Evolutionary conservation across 768 basidiomycete genomes (phyloP), one percentile per base, ranked within the genome.

Genomic region (Russula foetens): DNA sequence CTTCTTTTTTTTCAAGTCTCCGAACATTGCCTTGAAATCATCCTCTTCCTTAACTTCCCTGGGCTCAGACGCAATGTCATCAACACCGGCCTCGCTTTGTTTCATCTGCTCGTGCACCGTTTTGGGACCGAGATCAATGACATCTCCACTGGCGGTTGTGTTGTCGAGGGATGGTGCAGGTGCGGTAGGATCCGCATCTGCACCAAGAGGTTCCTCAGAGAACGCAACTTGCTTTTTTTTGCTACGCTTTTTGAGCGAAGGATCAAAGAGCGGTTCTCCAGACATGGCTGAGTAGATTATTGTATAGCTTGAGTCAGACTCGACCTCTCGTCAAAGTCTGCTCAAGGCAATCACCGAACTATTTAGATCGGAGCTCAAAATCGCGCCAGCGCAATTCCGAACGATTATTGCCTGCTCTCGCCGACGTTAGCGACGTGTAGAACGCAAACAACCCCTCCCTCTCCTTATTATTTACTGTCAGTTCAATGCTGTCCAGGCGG

Each of bases 151-250:
- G 67, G 84, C 74, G 0, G 86, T 86, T 15, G 81, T 83, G 59
- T 76, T 78, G 67, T 90, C 88, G 74, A 90, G 86, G 48, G 81
- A 79, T 28, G 89, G 90, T 14, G 86, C 83, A 26, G 90, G 90
- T 43, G 81, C 78, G 6, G 90, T 92, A 29, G 90, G 90, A 71
- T 92, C 90, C 38, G 84, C 87, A 41, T 88, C 90, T 61, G 88
- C 82, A 43, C 87, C 88, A 11, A 90, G 79, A 0, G 90, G 88
- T 69, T 92, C 89, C 70, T 91, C 91, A 0, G 84, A 84, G 73
- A 92, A 92, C 19, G 85, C 88, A 33, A 92, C 91, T 19, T 79
- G 80, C 75, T 92, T 91, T 75, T 92, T 92, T 81, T 91, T 92
- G 68, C 84, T 81, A 75, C 90, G 91, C 66, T 77, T 77, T 61